Conservation (phyloP, 1,284 basidiomycete genomes). For the Termitomyces sp. region DNA sequence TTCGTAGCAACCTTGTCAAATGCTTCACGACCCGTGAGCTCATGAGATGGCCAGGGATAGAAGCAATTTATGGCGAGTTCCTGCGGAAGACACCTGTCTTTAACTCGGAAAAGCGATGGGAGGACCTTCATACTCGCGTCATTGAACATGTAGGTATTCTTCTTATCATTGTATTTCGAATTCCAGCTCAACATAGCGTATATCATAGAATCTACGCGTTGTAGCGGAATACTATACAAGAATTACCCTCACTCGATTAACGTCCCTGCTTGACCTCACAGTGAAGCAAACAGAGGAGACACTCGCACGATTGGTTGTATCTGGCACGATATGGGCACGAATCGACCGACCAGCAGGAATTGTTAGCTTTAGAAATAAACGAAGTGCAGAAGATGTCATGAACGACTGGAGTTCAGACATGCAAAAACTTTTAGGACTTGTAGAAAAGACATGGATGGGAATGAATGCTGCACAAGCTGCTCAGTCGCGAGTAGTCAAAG, state of each 20-base stretch:
- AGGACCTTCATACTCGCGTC: constrained; percentile 92
- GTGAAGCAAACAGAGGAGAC: constrained; percentile 81
- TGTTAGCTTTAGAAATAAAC: constrained; percentile 78
- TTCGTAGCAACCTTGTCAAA: constrained; percentile 83
- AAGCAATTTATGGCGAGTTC: constrained; percentile 82
- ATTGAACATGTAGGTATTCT: constrained; percentile 84
- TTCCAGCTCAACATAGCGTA: constrained; percentile 1
- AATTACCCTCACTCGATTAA: constrained; percentile 82
- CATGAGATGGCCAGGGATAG: constrained; percentile 98
- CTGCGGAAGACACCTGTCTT: constrained; percentile 84
- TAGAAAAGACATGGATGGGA: constrained; percentile 88
- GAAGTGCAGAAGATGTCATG: constrained; percentile 83
- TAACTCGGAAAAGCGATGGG: constrained; percentile 79
- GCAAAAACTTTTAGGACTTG: constrained; percentile 77
- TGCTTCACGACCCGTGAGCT: constrained; percentile 94
- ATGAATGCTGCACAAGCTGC: constrained; percentile 84
- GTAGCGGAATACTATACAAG: constrained; percentile 93
- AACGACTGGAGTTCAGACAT: constrained; percentile 98
- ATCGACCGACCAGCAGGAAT: constrained; percentile 91
- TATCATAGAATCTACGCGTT: constrained; percentile 86
- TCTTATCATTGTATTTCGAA: constrained; percentile 2
- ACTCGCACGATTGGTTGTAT: constrained; percentile 86
- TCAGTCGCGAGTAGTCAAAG: constrained; percentile 56
- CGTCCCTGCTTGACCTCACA: constrained; percentile 84
- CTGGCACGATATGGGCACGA: constrained; percentile 89